phyloP scores from a whole-genome alignment of 768 basidiomycete species.

The Tricholoma hemisulphureum region DNA sequence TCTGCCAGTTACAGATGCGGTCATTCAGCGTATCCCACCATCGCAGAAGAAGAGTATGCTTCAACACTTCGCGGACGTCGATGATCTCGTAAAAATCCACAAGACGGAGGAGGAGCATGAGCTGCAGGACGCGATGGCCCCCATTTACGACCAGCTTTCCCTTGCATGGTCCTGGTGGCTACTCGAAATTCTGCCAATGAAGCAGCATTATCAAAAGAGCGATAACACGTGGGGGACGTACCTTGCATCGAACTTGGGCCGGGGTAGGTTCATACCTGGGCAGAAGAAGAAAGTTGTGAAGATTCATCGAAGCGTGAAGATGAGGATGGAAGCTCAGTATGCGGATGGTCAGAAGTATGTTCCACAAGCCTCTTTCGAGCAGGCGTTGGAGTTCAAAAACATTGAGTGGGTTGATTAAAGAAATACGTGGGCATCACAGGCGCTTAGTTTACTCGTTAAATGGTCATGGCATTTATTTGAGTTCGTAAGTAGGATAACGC shows the following conservation, averaged over 20 bases:
- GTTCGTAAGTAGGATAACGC: no score
- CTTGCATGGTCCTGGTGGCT: conserved; percentile 52
- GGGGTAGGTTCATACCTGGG: conserved; percentile 40
- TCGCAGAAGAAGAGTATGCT: not conserved
- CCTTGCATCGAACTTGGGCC: conserved; percentile 33
- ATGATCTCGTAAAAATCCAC: not conserved
- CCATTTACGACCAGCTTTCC: conserved; percentile 50
- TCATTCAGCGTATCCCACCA: conserved; percentile 19
- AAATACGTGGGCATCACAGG: no score
- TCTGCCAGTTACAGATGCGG: conserved; percentile 12
- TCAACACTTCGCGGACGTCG: not conserved
- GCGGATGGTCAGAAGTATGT: conserved; percentile 34
- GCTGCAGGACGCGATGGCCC: conserved; percentile 45
- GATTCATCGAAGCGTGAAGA: conserved; percentile 50
- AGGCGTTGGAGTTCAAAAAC: conserved; percentile 11
- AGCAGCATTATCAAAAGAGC: conserved; percentile 35
- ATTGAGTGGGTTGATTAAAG: conserved; percentile 21
- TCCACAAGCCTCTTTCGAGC: conserved; percentile 37
- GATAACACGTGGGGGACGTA: conserved; percentile 29
- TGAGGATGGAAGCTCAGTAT: conserved; percentile 51
- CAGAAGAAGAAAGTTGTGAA: conserved; percentile 38
- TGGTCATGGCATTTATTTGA: no score
- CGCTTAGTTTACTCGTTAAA: no score
- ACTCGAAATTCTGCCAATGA: conserved; percentile 46
- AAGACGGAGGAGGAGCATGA: conserved; percentile 54